A percentile compares a stretch with the other conserved stretches of the same genome.
Evolutionary conservation across 495 filamentous ascomycete genomes (phyloP).

Genomic region (Penicillium taxi): DNA sequence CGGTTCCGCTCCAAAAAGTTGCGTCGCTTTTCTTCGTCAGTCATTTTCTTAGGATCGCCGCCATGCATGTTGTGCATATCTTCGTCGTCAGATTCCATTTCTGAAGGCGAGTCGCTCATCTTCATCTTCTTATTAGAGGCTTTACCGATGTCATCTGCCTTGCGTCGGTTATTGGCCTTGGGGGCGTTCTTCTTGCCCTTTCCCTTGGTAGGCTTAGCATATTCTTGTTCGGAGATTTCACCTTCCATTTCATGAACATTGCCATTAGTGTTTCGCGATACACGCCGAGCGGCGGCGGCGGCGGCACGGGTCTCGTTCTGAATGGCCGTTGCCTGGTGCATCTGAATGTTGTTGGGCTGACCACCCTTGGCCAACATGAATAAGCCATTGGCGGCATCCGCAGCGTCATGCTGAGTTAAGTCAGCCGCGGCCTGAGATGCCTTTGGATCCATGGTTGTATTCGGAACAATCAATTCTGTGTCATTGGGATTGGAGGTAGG

Average conservation of each 20-base stretch:
- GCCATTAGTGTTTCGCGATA: conserved; percentile 31
- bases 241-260: conserved; percentile 54
- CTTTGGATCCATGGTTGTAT: conserved; percentile 45
- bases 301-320: conserved; percentile 25
- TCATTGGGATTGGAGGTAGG: conserved; percentile 44
- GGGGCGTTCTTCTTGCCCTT: conserved; percentile 61
- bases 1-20: conserved; percentile 96
- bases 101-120: conserved; percentile 44
- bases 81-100: conserved; percentile 50
- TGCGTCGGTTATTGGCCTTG: conserved; percentile 62
- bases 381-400: conserved; percentile 91
- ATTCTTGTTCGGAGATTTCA: conserved; percentile 63
- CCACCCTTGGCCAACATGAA: conserved; percentile 76
- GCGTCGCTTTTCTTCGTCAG: conserved; percentile 96
- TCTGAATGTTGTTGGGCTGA: conserved; percentile 38
- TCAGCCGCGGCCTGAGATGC: conserved; percentile 41
- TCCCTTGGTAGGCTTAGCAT: conserved; percentile 52
- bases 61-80: conserved; percentile 34
- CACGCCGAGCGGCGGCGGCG: conserved; percentile 20
- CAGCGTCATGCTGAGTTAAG: conserved; percentile 79
- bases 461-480: conserved; percentile 38
- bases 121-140: conserved; percentile 67
- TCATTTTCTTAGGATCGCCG: conserved; percentile 74
- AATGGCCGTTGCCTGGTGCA: conserved; percentile 23
- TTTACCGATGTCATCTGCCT: conserved; percentile 71